Conservation (phyloP, 163 green algal genomes). For the Scenedesmus sp. region DNA sequence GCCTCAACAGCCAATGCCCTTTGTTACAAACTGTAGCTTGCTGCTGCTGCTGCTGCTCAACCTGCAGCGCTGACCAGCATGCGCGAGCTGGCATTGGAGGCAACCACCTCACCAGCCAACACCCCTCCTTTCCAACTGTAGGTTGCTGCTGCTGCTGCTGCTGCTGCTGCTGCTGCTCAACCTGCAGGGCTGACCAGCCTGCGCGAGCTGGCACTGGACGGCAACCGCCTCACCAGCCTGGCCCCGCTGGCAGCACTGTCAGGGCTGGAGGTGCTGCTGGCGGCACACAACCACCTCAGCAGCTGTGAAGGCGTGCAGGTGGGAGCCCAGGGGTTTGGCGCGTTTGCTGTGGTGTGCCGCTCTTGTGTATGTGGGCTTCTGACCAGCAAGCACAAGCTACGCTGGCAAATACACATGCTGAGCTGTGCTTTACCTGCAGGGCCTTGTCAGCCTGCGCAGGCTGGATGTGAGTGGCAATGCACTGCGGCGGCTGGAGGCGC, state of each 20-base stretch:
- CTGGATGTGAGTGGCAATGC: slow-evolving; percentile 41
- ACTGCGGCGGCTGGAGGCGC: slow-evolving; percentile 27
- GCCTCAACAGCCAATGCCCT: background rate
- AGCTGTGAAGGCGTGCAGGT: slow-evolving; percentile 41
- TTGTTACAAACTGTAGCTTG: background rate
- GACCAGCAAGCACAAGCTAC: background rate
- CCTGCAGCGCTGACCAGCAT: background rate
- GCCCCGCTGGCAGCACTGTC: slow-evolving; percentile 6
- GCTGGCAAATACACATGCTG: background rate
- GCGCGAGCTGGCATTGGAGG: too few species aligned
- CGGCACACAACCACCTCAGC: slow-evolving; percentile 35
- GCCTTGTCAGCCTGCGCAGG: background rate
- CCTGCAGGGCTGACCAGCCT: slow-evolving; percentile 29
- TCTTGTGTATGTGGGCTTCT: background rate
- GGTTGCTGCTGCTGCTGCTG: background rate
- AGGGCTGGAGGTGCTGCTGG: slow-evolving; percentile 34
- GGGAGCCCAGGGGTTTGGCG: too few species aligned
- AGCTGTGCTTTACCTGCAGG: slow-evolving; percentile 6
- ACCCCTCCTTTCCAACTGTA: too few species aligned
- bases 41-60: background rate
- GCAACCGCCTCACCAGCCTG: slow-evolving; percentile 35
- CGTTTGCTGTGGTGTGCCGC: too few species aligned
- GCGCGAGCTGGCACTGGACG: slow-evolving; percentile 28
- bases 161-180: background rate
- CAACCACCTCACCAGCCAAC: too few species aligned